A percentile compares a stretch with the other conserved stretches of the same genome.
Conservation (phyloP, 495 filamentous ascomycete species). For the Glarea lozoyensis region DNA sequence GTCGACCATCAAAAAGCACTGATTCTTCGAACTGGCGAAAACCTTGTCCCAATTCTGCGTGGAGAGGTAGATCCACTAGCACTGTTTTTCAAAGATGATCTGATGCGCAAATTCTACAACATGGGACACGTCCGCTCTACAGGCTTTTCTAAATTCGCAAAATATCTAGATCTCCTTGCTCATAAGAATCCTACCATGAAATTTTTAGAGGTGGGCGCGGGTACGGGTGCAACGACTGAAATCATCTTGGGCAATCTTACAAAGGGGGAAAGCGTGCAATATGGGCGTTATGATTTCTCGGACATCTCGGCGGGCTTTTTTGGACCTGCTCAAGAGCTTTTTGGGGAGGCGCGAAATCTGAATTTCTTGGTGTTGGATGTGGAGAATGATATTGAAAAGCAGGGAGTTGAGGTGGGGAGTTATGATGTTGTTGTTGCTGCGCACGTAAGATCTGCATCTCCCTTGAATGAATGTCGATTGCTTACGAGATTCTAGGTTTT, state of each 20-base stretch:
- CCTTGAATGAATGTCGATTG: slow-evolving; percentile 3
- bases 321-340: slow-evolving; percentile 32
- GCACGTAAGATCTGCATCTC: slow-evolving; percentile 14
- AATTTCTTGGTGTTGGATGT: slow-evolving; percentile 33
- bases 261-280: neutral
- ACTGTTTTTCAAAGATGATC: neutral
- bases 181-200: neutral
- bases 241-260: neutral
- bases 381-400: slow-evolving; percentile 32
- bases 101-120: slow-evolving; percentile 3
- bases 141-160: neutral
- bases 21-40: neutral
- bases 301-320: slow-evolving; percentile 44
- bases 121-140: neutral
- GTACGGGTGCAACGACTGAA: neutral
- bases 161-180: slow-evolving; percentile 1
- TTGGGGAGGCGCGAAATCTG: slow-evolving; percentile 19
- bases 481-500: slow-evolving; percentile 25
- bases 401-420: slow-evolving; percentile 35
- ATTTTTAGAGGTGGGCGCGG: neutral
- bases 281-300: slow-evolving; percentile 32
- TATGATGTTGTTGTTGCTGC: slow-evolving; percentile 46
- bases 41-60: neutral
- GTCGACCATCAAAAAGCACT: neutral
- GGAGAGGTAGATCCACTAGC: neutral